Base-by-base conservation (phyloP, 345 rosid species). In the Barbarea vulgaris region DNA sequence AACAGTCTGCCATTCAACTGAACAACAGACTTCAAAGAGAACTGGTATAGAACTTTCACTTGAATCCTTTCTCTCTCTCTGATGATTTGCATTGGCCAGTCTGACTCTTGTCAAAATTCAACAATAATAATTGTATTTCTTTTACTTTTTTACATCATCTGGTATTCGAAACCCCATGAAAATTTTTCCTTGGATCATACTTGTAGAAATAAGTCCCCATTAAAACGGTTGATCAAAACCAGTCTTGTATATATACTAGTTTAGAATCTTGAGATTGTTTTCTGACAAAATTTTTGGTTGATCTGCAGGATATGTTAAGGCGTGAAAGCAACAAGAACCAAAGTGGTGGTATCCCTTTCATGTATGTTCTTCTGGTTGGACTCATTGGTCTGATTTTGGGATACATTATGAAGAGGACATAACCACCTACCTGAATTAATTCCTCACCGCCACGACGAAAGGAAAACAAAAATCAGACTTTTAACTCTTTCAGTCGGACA, bases 321-420 rank as follows among this genome's bases (percentile, higher is more conserved):
- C 89, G 63, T 44, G 79, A 83, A 69, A 60, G 81, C 41, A 84
- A 67, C 75, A 81, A 62, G 77, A 75, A 77, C 34, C 77, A 72
- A 1, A 59, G 67, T 30, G 81, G 77, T 5, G 86, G 90, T 44
- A 70, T 87, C 52, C 72, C 91, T 0, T 72, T 88, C 59, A 54
- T 83, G 64, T 89, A 81, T 51, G 83, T 83, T 27, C 47, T 89
- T 83, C 75, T 94, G 33, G 71, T 94, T 13, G 98, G 88, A 67
- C 68, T 88, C 81, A 24, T 94, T 33, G 91, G 96, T 56, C 64
- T 91, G 80, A 63, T 94, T 70, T 77, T 91, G 88, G 97, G 95
- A 44, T 91, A 87, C 71, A 83, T 91, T 22, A 17, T 91, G 85
- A 89, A 89, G 86, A 84, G 81, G 61, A 75, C 89, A 60, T 90